Conservation (phyloP, 1,139 yeast genomes). For the Yamadazyma kanchanaburiensis region DNA sequence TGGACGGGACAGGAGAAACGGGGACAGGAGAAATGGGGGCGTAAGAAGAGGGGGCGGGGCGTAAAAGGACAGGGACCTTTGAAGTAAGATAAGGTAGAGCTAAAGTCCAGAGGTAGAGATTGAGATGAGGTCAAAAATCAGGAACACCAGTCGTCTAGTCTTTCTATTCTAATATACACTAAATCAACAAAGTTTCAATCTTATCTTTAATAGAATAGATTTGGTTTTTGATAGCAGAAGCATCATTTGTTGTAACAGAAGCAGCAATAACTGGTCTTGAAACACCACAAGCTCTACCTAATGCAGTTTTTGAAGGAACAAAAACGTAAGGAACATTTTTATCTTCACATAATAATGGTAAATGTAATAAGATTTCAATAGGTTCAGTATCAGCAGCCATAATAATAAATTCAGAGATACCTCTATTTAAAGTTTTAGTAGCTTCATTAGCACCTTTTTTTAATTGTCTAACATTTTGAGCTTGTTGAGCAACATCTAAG, state of each 20-base stretch:
- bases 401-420: conserved; percentile 98
- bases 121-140: no score
- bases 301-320: conserved; percentile 97
- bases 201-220: conserved; percentile 97
- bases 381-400: conserved; percentile 99
- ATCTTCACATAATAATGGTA: conserved; percentile 97
- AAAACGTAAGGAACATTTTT: conserved; percentile 99
- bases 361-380: conserved; percentile 94
- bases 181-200: conserved; percentile 96
- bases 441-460: conserved; percentile 99
- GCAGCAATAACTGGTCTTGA: conserved; percentile 99
- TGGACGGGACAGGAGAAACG: no score
- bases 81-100: no score
- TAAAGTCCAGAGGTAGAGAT: no score
- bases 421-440: conserved; percentile 99
- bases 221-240: conserved; percentile 96
- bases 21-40: no score
- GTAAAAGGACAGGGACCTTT: no score
- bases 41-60: no score
- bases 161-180: conserved; percentile 23
- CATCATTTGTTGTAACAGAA: conserved; percentile 96
- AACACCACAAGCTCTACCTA: conserved; percentile 99
- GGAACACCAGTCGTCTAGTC: no score
- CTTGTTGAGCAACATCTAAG: conserved; percentile 96
- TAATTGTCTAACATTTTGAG: conserved; percentile 96